Percentiles rank a stretch among this genome's conserved stretches.
Evolutionary conservation across 2,329 filamentous ascomycete genomes (phyloP).

Genomic region (Colletotrichum navitas): DNA sequence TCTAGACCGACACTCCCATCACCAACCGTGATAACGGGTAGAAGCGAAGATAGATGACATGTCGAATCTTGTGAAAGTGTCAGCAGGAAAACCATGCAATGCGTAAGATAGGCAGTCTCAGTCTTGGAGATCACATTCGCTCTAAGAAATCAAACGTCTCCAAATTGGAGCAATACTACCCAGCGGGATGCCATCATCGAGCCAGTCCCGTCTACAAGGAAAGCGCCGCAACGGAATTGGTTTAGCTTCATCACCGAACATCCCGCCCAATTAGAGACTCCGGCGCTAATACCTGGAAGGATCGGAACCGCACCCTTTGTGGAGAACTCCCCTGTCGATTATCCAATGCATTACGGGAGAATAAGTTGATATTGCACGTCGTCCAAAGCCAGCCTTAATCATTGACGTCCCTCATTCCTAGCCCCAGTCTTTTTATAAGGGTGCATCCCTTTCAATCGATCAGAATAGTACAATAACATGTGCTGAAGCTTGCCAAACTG

Average conservation of each 20-base stretch:
- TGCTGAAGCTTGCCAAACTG: not conserved
- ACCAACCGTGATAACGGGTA: constrained; percentile 82
- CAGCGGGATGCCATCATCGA: not conserved
- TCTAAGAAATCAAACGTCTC: not conserved
- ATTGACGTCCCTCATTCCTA: constrained; percentile 4
- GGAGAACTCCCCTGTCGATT: not conserved
- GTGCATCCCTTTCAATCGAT: not conserved
- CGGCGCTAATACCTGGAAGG: not conserved
- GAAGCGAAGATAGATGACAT: constrained; percentile 12
- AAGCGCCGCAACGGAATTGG: constrained; percentile 13
- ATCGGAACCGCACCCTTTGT: not conserved
- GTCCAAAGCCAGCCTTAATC: constrained; percentile 3
- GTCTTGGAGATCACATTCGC: not conserved
- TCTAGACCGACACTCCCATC: constrained; percentile 83
- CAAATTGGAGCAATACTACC: not conserved
- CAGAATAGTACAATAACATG: constrained; percentile 1
- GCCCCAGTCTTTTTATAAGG: not conserved
- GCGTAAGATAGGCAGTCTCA: not conserved
- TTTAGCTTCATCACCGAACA: not conserved
- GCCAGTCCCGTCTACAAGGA: constrained; percentile 1
- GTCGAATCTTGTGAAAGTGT: not conserved
- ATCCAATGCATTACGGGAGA: constrained; percentile 3
- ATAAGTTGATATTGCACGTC: not conserved
- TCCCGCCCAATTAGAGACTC: not conserved
- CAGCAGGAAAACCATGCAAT: not conserved